Conservation (phyloP, 1,139 yeast species). For the Pichiaceae sp. region DNA sequence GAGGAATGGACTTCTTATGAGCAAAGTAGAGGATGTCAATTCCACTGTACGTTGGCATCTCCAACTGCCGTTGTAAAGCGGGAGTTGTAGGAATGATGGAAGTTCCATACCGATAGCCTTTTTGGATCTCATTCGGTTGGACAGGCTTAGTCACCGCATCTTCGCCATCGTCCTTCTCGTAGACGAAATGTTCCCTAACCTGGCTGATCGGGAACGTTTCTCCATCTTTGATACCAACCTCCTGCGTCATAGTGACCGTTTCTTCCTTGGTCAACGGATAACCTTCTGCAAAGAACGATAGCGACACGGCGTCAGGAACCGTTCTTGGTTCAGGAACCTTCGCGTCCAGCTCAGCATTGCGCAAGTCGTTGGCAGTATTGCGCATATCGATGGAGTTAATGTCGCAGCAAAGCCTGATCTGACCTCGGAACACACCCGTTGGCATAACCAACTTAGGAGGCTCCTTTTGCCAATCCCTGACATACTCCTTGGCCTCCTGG, state of each 20-base stretch:
- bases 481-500: slow-evolving; percentile 5
- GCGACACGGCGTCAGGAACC: slow-evolving; percentile 14
- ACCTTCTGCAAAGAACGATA: slow-evolving; percentile 47
- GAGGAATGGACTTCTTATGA: slow-evolving; percentile 36
- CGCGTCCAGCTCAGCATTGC: slow-evolving; percentile 3
- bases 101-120: slow-evolving; percentile 67
- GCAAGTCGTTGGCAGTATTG: slow-evolving; percentile 8
- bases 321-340: slow-evolving; percentile 16
- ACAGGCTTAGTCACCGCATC: slow-evolving; percentile 16
- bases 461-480: slow-evolving; percentile 9
- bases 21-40: slow-evolving; percentile 62
- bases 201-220: slow-evolving; percentile 16
- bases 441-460: slow-evolving; percentile 25
- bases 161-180: slow-evolving; percentile 27
- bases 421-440: slow-evolving; percentile 28
- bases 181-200: slow-evolving; percentile 12
- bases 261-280: slow-evolving; percentile 56
- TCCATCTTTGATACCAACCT: slow-evolving; percentile 18
- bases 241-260: slow-evolving; percentile 27
- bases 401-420: slow-evolving; percentile 32
- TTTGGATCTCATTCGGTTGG: slow-evolving; percentile 21
- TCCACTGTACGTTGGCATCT: slow-evolving; percentile 38
- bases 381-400: slow-evolving; percentile 16
- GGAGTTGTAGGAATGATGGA: slow-evolving; percentile 42
- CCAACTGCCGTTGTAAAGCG: slow-evolving; percentile 34